Evolutionary conservation across 306 rosid species (phyloP).

Genomic region (Corylus americana): DNA sequence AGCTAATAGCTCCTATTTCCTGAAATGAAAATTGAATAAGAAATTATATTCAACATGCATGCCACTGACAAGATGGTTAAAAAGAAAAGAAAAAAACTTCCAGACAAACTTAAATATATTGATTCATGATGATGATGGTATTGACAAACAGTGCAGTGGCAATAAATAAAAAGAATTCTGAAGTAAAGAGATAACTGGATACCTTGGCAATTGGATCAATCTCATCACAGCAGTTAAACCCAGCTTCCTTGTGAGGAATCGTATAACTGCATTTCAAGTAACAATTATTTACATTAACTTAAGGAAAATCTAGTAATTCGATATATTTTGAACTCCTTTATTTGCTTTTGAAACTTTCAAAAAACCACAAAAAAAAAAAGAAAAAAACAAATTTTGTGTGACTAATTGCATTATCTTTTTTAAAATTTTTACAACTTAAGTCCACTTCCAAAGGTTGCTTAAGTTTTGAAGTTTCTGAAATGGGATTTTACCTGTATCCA

Average conservation of each 20-base stretch:
- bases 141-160: background rate
- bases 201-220: conserved; percentile 64
- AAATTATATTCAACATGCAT: background rate
- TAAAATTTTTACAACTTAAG: no score
- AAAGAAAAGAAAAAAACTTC: background rate
- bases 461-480: conserved; percentile 12
- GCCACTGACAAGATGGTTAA: background rate
- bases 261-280: conserved; percentile 40
- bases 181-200: conserved; percentile 1
- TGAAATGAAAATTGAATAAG: conserved; percentile 17
- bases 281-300: background rate
- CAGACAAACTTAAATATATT: background rate
- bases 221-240: conserved; percentile 57
- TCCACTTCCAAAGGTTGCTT: no score
- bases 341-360: no score
- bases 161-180: background rate
- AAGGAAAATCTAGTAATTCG: no score
- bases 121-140: background rate
- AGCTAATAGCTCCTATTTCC: conserved; percentile 71
- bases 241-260: conserved; percentile 67
- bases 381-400: no score
- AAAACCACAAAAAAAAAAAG: no score
- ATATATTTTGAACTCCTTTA: no score
- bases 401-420: no score
- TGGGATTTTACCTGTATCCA: conserved; percentile 59